Evolutionary conservation across 2,329 filamentous ascomycete genomes (phyloP).

Genomic region (Apiospora hydei): DNA sequence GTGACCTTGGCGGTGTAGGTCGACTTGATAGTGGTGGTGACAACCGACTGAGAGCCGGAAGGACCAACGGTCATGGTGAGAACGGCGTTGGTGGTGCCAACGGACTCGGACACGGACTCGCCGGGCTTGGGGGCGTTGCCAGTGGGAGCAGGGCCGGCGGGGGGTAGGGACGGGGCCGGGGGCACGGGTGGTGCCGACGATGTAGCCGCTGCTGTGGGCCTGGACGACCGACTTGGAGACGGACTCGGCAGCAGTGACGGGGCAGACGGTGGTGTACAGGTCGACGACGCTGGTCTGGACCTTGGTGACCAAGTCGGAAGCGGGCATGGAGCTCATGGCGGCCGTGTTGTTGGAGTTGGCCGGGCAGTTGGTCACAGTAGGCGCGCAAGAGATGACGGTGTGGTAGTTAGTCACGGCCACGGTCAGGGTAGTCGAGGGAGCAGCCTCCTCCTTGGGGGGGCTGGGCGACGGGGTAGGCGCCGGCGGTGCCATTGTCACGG

Average conservation of each 20-base stretch:
- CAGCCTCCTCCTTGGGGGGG: background rate
- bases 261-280: slow-evolving; percentile 47
- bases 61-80: slow-evolving; percentile 40
- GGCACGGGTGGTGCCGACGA: slow-evolving; percentile 39
- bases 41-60: slow-evolving; percentile 37
- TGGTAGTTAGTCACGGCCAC: slow-evolving; percentile 41
- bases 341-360: slow-evolving; percentile 35
- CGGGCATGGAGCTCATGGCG: slow-evolving; percentile 24
- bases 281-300: slow-evolving; percentile 46
- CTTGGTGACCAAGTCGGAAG: slow-evolving; percentile 31
- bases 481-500: slow-evolving; percentile 37
- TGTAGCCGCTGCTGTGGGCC: slow-evolving; percentile 42
- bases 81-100: slow-evolving; percentile 31
- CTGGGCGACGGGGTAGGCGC: slow-evolving; percentile 20
- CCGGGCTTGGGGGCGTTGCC: slow-evolving; percentile 10
- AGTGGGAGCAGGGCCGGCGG: slow-evolving; percentile 31
- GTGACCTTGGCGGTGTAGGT: slow-evolving; percentile 41
- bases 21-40: slow-evolving; percentile 41
- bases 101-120: slow-evolving; percentile 24
- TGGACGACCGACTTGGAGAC: slow-evolving; percentile 41
- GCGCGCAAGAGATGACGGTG: slow-evolving; percentile 43
- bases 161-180: slow-evolving; percentile 16
- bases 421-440: slow-evolving; percentile 40
- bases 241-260: slow-evolving; percentile 41
- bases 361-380: slow-evolving; percentile 46